Base-by-base conservation (phyloP, 768 basidiomycete species). In the Lyophyllum semitale region DNA sequence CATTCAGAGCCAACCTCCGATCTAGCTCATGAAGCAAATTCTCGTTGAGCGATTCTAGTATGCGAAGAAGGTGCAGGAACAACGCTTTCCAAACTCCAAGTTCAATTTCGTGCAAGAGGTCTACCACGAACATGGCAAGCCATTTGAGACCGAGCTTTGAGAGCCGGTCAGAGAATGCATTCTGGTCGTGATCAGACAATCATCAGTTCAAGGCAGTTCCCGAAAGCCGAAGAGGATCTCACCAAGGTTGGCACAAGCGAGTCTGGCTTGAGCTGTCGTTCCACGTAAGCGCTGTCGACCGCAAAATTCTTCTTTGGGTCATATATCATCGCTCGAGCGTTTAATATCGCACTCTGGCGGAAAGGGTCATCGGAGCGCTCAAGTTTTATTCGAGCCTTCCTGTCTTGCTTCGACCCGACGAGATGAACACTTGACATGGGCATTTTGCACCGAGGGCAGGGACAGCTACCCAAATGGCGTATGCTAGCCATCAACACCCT, bases 161-260 rank as follows among this genome's bases (percentile, higher is more conserved):
- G 23, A 20, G 18, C 33, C 47, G 30, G 11, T 17, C 25, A n/a
- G 54, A 55, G 38, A 59, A 59, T 3, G 54, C 49, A 30, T 59
- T 59, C 58, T 59, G 13, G 4, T 20, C 41, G 9, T 18, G 15
- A 26, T 2, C 15, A 23, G 12, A 25, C 1, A 5, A 63, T 3
- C 33, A 35, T 9, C n/a, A n/a, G n/a, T n/a, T n/a, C n/a, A n/a
- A n/a, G n/a, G 50, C n/a, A 52, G 22, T 32, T 7, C 1, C 22
- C 22, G 17, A 4, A 37, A 23, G 17, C 11, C 8, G 5, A 38
- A 22, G 25, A 20, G 42, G 20, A 23, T 18, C 4, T 13, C 43
- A 73, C 71, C 1, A 52, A 27, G 13, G 65, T 70, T 0, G 71
- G 70, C 0, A 67, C 62, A n/a, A 44, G 42, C 1, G 68, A 72